Percentiles rank a stretch among this genome's conserved stretches.
phyloP scores from a whole-genome alignment of 371 early-diverging fungal species.

The Syncephalastrum racemosum region DNA sequence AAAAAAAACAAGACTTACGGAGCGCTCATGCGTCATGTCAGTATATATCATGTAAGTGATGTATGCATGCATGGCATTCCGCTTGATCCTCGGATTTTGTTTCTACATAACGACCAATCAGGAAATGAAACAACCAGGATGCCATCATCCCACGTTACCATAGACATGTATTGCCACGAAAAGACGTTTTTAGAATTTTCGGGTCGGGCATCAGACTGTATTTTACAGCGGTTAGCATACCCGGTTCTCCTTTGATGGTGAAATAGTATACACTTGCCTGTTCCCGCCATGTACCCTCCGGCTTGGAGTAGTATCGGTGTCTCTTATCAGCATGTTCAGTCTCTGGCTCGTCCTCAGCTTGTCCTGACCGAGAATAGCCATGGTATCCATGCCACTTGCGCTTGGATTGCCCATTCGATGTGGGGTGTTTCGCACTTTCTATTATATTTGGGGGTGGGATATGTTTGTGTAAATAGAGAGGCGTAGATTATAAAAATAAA shows the following conservation, averaged over 20 bases:
- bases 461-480: too few relatives aligned
- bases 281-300: slow-evolving; percentile 3
- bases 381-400: slow-evolving; percentile 13
- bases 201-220: slow-evolving; percentile 1
- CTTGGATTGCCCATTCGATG: neutral
- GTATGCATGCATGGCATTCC: slow-evolving; percentile 60
- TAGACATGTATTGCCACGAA: slow-evolving; percentile 26
- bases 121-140: slow-evolving; percentile 1
- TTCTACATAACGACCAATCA: slow-evolving; percentile 26
- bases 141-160: slow-evolving; percentile 14
- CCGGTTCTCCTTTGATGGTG: neutral
- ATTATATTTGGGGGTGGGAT: too few relatives aligned
- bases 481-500: too few relatives aligned
- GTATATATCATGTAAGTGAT: slow-evolving; percentile 61
- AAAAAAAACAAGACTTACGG: slow-evolving; percentile 2
- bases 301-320: neutral
- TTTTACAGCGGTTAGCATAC: neutral
- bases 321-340: neutral
- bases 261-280: slow-evolving; percentile 2
- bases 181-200: slow-evolving; percentile 12
- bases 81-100: slow-evolving; percentile 53
- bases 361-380: neutral
- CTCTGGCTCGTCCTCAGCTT: slow-evolving; percentile 2
- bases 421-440: too few relatives aligned
- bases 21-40: slow-evolving; percentile 35